A percentile compares a stretch with the other conserved stretches of the same genome.
phyloP scores from a whole-genome alignment of 176 grass and related monocot species.

The Zizania latifolia region DNA sequence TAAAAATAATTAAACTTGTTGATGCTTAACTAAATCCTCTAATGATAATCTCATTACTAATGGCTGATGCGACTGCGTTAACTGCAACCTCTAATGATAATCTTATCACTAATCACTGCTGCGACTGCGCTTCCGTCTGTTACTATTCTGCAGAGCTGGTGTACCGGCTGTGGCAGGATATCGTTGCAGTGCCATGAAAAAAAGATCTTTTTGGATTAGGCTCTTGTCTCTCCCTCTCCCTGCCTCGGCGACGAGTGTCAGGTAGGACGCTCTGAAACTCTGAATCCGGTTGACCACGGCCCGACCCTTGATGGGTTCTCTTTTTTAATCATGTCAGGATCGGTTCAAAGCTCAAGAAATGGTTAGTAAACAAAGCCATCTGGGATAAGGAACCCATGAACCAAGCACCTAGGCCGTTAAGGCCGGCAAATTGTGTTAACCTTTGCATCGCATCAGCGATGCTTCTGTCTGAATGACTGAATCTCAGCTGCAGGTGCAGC shows the following conservation, averaged over 20 bases:
- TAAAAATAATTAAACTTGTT: too few relatives aligned
- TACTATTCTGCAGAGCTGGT: not conserved
- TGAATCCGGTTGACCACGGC: slow-evolving; percentile 25
- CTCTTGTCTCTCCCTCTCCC: slow-evolving; percentile 4
- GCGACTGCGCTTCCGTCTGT: not conserved
- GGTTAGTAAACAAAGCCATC: not conserved
- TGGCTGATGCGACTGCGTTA: too few relatives aligned
- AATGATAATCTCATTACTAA: too few relatives aligned
- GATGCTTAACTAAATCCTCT: too few relatives aligned
- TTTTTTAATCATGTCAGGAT: not conserved
- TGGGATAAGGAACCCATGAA: not conserved
- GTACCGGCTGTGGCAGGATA: not conserved
- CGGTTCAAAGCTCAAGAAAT: not conserved
- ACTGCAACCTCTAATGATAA: not conserved
- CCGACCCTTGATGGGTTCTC: not conserved
- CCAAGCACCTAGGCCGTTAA: not conserved
- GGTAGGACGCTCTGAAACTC: slow-evolving; percentile 6
- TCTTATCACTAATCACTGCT: not conserved
- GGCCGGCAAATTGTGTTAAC: slow-evolving; percentile 41
- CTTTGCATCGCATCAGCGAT: not conserved
- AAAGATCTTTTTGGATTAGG: not conserved
- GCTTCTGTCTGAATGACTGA: not conserved
- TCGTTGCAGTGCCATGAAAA: not conserved
- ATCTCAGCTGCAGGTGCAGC: too few relatives aligned
- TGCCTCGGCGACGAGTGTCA: slow-evolving; percentile 30